These are phyloP conservation scores for Lepidium africanum DNA, from an alignment of 345 rosid species.

Conservation along the genomic window DNA sequence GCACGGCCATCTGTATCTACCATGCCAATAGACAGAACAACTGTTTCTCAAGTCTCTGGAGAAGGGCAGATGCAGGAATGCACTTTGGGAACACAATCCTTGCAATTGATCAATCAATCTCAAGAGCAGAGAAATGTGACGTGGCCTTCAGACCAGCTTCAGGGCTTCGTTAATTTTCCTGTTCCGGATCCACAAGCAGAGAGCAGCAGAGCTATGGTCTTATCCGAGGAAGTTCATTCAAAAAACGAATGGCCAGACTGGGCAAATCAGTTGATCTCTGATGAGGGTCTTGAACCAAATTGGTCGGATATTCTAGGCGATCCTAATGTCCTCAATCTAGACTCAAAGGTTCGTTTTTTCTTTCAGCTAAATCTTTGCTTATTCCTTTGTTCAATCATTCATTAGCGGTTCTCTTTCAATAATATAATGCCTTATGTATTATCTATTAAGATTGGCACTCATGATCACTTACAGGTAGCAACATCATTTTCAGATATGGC, in stretches of 20 bases:
- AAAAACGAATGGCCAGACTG: conserved; percentile 57
- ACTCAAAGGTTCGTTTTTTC: conserved; percentile 44
- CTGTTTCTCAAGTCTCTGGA: conserved; percentile 31
- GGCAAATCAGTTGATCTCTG: conserved; percentile 61
- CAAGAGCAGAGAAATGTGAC: conserved; percentile 39
- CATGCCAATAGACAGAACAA: neutral
- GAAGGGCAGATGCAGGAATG: conserved; percentile 25
- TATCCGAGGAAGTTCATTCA: conserved; percentile 34
- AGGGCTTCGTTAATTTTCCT: conserved; percentile 40
- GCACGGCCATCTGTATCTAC: conserved; percentile 28
- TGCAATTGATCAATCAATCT: conserved; percentile 23
- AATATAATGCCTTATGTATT: neutral
- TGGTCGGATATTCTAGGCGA: conserved; percentile 67
- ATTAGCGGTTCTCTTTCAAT: neutral
- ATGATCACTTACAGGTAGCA: conserved; percentile 25
- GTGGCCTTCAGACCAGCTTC: conserved; percentile 52
- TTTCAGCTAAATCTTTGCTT: neutral
- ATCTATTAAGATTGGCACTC: neutral
- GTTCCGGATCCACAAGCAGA: conserved; percentile 42
- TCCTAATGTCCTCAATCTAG: conserved; percentile 32
- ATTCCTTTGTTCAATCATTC: neutral
- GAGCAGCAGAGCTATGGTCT: conserved; percentile 33
- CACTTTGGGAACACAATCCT: conserved; percentile 29
- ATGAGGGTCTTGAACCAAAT: conserved; percentile 48
- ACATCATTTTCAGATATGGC: conserved; percentile 25